Evolutionary conservation across 805 yeast genomes (phyloP).

Genomic region (Maudiozyma bulderi): DNA sequence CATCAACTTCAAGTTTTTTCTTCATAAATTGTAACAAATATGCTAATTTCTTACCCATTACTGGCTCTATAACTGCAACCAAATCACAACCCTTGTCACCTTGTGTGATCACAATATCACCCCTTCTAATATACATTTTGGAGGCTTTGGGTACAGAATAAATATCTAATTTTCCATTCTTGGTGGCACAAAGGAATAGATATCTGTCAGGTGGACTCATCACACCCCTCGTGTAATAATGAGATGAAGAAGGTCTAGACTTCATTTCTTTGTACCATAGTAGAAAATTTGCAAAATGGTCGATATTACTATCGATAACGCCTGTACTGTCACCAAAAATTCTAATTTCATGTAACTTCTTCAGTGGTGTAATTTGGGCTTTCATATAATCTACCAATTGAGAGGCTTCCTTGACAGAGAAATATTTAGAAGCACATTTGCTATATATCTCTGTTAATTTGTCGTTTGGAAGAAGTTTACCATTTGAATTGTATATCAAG

Average conservation of each 20-base stretch:
- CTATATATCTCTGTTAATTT: too few species aligned
- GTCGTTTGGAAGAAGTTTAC: too few species aligned
- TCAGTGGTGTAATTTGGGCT: background rate
- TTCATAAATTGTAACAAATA: constrained; percentile 64
- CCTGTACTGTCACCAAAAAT: background rate
- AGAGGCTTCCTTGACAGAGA: too few species aligned
- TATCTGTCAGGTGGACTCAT: constrained; percentile 23
- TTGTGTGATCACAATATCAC: constrained; percentile 68
- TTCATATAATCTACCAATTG: too few species aligned
- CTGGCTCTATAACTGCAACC: constrained; percentile 62
- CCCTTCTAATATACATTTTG: constrained; percentile 45
- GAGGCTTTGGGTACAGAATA: constrained; percentile 58
- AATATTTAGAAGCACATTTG: too few species aligned
- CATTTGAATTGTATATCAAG: too few species aligned
- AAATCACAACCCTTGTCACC: constrained; percentile 80
- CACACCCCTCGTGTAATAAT: background rate
- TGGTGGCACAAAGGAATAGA: constrained; percentile 41
- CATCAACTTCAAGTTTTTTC: constrained; percentile 51
- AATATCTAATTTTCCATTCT: constrained; percentile 61
- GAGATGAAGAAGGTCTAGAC: background rate
- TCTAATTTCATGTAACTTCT: background rate
- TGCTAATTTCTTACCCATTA: constrained; percentile 53
- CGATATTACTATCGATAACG: background rate
- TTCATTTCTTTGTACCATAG: background rate
- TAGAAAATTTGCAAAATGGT: background rate